Conservation (phyloP, 352 stramenopile species). For the Phytophthora crassamura region DNA sequence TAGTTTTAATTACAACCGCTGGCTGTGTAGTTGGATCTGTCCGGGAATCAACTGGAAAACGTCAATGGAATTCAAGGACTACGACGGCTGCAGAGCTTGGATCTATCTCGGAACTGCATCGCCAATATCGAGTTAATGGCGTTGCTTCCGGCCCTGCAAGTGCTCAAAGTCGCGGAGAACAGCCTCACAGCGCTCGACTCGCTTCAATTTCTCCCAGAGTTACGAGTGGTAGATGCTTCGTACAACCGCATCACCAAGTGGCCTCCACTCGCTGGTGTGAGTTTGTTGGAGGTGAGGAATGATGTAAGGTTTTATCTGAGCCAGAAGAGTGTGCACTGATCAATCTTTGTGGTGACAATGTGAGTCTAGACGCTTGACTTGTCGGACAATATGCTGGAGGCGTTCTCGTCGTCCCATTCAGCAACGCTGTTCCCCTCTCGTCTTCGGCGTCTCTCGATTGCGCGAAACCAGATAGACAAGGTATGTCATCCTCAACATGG, state of each 20-base stretch:
- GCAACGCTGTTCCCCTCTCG: slow-evolving; percentile 43
- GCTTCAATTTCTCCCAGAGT: slow-evolving; percentile 33
- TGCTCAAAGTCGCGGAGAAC: slow-evolving; percentile 69
- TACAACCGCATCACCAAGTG: slow-evolving; percentile 68
- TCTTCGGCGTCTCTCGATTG: slow-evolving; percentile 55
- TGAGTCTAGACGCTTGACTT: slow-evolving; percentile 58
- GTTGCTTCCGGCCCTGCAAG: slow-evolving; percentile 42
- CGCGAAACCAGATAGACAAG: slow-evolving; percentile 71
- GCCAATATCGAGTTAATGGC: slow-evolving; percentile 48
- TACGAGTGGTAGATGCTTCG: slow-evolving; percentile 62
- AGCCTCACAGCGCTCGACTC: slow-evolving; percentile 56
- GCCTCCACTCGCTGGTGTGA: slow-evolving; percentile 50
- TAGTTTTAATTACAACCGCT: neutral
- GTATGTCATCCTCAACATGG: slow-evolving; percentile 18
- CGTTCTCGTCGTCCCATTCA: slow-evolving; percentile 35
- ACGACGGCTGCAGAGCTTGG: slow-evolving; percentile 48
- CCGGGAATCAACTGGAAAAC: slow-evolving; percentile 57
- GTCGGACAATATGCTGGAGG: slow-evolving; percentile 62
- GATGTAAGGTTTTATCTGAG: neutral
- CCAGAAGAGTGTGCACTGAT: neutral
- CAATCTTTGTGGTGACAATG: neutral
- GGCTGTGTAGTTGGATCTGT: slow-evolving; percentile 58
- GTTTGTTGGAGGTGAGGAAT: slow-evolving; percentile 48
- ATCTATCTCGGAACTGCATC: slow-evolving; percentile 62
- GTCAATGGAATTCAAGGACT: slow-evolving; percentile 64